phyloP scores from a whole-genome alignment of 2,329 filamentous ascomycete genomes.

The Fusarium concolor region DNA sequence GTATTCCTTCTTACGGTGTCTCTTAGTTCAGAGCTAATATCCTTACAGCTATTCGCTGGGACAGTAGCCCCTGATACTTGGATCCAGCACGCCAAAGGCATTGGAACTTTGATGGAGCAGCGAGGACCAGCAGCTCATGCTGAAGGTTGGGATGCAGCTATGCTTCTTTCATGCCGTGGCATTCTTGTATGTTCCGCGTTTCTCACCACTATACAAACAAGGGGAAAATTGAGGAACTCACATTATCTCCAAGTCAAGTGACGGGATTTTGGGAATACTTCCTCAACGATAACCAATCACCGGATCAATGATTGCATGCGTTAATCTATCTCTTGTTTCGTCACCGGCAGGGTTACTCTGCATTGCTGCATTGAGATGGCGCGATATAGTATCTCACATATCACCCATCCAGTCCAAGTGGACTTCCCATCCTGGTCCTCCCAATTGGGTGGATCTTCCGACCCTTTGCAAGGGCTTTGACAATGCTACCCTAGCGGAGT shows the following conservation, averaged over 20 bases:
- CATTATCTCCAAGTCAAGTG: constrained; percentile 34
- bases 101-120: constrained; percentile 54
- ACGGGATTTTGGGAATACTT: constrained; percentile 6
- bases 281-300: constrained; percentile 8
- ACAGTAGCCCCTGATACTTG: constrained; percentile 52
- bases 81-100: constrained; percentile 55
- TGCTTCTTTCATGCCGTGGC: constrained; percentile 54
- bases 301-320: neutral
- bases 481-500: constrained; percentile 40
- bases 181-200: constrained; percentile 49
- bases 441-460: constrained; percentile 36
- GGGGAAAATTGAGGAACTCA: constrained; percentile 14
- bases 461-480: constrained; percentile 30
- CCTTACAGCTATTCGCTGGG: constrained; percentile 55
- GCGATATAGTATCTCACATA: constrained; percentile 46
- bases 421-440: constrained; percentile 35
- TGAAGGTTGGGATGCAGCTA: constrained; percentile 52
- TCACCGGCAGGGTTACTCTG: constrained; percentile 41
- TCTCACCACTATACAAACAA: constrained; percentile 6
- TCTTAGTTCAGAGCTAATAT: constrained; percentile 24
- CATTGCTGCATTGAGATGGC: constrained; percentile 43
- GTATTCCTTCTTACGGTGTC: constrained; percentile 36
- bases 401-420: constrained; percentile 40
- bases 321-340: constrained; percentile 16
- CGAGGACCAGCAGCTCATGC: constrained; percentile 53